phyloP scores from a whole-genome alignment of 805 yeast genomes.

The Hanseniaspora mollemarum region DNA sequence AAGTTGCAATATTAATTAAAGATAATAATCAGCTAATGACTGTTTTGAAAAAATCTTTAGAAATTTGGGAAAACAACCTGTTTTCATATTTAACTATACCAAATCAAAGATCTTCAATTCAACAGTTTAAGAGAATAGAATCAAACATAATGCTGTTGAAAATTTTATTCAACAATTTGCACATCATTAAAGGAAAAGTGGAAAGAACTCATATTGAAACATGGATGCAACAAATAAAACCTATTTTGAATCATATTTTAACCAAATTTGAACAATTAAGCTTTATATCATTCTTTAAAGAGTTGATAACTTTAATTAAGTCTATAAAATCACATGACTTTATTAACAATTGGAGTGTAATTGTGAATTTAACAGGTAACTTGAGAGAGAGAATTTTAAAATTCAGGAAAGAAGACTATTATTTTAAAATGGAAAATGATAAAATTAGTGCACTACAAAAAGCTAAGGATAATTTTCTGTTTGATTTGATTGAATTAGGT shows the following conservation, averaged over 20 bases:
- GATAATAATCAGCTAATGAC: slow-evolving; percentile 1
- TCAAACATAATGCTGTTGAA: slow-evolving; percentile 1
- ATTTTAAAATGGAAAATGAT: neutral
- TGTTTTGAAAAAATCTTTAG: slow-evolving; percentile 2
- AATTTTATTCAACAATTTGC: neutral
- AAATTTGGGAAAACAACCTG: slow-evolving; percentile 11
- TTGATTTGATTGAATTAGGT: neutral
- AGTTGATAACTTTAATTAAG: neutral
- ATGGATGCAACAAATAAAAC: neutral
- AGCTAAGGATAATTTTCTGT: neutral
- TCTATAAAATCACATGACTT: neutral
- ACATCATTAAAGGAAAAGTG: neutral
- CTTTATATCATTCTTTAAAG: neutral
- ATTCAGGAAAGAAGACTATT: neutral
- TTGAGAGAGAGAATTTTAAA: neutral
- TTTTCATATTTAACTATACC: slow-evolving; percentile 3
- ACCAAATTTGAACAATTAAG: neutral
- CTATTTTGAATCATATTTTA: neutral
- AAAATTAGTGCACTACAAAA: neutral
- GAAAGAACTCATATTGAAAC: neutral
- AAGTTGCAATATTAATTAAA: neutral
- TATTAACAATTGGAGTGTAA: neutral
- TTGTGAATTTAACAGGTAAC: neutral
- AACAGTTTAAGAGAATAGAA: slow-evolving; percentile 9
- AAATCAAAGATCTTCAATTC: slow-evolving; percentile 4